Evolutionary conservation across 2,329 filamentous ascomycete species (phyloP), one percentile per base, ranked within the genome.

Genomic region (Bipolaris zeicola): DNA sequence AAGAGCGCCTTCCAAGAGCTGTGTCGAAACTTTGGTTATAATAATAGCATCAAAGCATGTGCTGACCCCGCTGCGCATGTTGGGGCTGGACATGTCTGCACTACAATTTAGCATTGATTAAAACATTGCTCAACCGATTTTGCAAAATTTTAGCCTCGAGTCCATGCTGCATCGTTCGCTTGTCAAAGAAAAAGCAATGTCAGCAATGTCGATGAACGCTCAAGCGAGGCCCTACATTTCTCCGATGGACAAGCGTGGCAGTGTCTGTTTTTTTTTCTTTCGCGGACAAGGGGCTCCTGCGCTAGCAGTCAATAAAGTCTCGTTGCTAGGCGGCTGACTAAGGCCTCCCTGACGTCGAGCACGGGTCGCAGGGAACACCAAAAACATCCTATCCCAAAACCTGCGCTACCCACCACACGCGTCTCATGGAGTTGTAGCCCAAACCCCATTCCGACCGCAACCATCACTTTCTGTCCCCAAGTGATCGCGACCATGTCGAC

Each of bases 401-500:
- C 42, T 33, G 26, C 38, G 33, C 26, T 45, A 49, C 54, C 50
- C 14, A 39, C 45, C 39, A 57, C 38, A 46, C 55, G 55, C 51
- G 50, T 57, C 50, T 34, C 50, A 57, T 57, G 55, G 55, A 37
- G 50, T 57, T 54, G 37, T 57, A 54, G 28, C 44, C 55, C 39
- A 20, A 20, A 20, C n/a, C 37, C 47, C 48, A 52, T 52, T 36
- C 34, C 55, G 50, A 50, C 55, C 42, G 38, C 39, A 50, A 28
- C 22, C 58, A 60, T 57, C 55, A 52, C 60, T 54, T 41, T 28
- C 4, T 50, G 49, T 58, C 55, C 42, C 57, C 42, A 50, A 53
- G 54, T 57, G 55, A 61, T 51, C 62, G 57, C 61, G 52, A 65
- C 33, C 58, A 74, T 74, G 70, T 69, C 68, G 45, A 46, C 55